These are phyloP conservation scores for Saururus chinensis DNA, from an alignment of 164 flowering plant species.

Conservation along the genomic window DNA sequence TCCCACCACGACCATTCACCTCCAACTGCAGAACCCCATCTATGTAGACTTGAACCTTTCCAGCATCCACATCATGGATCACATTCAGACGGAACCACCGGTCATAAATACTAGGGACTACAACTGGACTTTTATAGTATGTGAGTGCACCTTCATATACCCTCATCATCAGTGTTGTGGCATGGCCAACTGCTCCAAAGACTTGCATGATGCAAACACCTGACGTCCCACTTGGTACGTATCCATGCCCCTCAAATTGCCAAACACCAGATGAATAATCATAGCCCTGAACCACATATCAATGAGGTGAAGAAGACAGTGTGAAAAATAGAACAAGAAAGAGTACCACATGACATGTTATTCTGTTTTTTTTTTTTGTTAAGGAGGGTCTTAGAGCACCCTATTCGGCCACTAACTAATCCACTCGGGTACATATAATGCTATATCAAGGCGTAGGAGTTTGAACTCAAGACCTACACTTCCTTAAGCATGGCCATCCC, in stretches of 20 bases:
- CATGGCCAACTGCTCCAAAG: slow-evolving; percentile 3
- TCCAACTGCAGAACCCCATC: slow-evolving; percentile 16
- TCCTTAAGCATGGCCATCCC: too few relatives aligned
- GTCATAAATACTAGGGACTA: slow-evolving; percentile 15
- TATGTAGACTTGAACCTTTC: slow-evolving; percentile 16
- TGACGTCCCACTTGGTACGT: slow-evolving; percentile 14
- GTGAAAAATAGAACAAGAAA: too few relatives aligned
- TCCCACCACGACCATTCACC: slow-evolving; percentile 15
- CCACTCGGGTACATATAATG: too few relatives aligned
- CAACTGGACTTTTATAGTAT: slow-evolving; percentile 3
- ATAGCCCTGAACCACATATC: slow-evolving; percentile 15
- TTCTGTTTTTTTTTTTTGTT: too few relatives aligned
- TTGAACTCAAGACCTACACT: too few relatives aligned
- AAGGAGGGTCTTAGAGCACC: too few relatives aligned
- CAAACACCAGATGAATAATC: slow-evolving; percentile 26
- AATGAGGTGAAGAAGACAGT: not conserved
- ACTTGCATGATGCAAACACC: slow-evolving; percentile 19
- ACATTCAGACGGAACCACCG: slow-evolving; percentile 28
- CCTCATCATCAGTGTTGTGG: slow-evolving; percentile 9
- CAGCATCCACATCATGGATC: slow-evolving; percentile 22
- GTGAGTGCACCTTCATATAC: slow-evolving; percentile 10
- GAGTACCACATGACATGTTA: too few relatives aligned
- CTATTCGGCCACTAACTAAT: too few relatives aligned
- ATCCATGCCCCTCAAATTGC: slow-evolving; percentile 23
- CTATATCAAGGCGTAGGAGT: too few relatives aligned